Percentiles rank a stretch among this genome's conserved stretches.
These are phyloP conservation scores for Hymenoscyphus scutula DNA, from an alignment of 2,329 filamentous ascomycete genomes.

Conservation along the genomic window DNA sequence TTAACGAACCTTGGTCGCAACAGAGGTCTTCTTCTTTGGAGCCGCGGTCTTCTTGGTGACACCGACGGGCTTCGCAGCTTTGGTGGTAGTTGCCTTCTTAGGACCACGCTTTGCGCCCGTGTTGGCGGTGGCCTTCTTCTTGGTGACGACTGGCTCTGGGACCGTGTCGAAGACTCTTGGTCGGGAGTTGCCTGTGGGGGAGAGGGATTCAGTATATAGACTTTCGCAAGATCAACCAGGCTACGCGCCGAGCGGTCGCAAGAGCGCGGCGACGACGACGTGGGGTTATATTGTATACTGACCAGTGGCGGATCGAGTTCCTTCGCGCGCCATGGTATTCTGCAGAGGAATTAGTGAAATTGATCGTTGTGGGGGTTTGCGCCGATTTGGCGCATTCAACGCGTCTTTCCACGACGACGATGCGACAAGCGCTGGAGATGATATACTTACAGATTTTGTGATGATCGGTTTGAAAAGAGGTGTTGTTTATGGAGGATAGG, in stretches of 20 bases:
- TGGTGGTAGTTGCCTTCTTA: conserved; percentile 35
- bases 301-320: conserved; percentile 34
- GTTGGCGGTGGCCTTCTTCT: conserved; percentile 34
- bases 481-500: conserved; percentile 8
- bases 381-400: conserved; percentile 28
- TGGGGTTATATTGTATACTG: conserved; percentile 20
- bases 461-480: conserved; percentile 7
- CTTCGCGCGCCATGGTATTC: conserved; percentile 34
- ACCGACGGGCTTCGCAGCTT: conserved; percentile 34
- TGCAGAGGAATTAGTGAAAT: conserved; percentile 28
- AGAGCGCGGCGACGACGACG: conserved; percentile 18
- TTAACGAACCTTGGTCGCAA: conserved; percentile 30
- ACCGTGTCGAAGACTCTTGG: conserved; percentile 32
- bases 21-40: conserved; percentile 34
- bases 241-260: conserved; percentile 29
- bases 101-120: conserved; percentile 33
- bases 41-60: conserved; percentile 35
- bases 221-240: conserved; percentile 4
- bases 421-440: conserved; percentile 22
- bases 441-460: conserved; percentile 29
- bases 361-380: conserved; percentile 26
- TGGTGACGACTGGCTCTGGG: conserved; percentile 28
- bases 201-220: conserved; percentile 32
- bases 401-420: conserved; percentile 24
- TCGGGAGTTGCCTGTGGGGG: conserved; percentile 31